These are phyloP conservation scores for Madurella mycetomatis DNA, from an alignment of 2,329 filamentous ascomycete genomes.

Conservation along the genomic window DNA sequence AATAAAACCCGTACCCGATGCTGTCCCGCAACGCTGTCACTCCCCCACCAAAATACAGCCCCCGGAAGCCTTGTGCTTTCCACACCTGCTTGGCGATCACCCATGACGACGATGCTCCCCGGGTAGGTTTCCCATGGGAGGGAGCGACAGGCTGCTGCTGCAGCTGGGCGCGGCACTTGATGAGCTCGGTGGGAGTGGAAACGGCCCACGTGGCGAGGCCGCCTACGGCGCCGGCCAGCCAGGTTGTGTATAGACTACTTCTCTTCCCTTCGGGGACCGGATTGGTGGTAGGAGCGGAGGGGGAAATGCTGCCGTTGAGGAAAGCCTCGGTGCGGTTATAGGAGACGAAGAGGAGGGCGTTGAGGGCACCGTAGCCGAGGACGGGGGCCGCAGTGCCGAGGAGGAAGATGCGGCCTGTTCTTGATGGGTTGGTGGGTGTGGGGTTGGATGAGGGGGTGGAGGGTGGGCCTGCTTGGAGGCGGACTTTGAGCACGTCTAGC, in stretches of 20 bases:
- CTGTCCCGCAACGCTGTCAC: conserved; percentile 81
- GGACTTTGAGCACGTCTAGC: conserved; percentile 65
- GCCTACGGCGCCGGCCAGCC: conserved; percentile 73
- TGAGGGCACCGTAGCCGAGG: conserved; percentile 84
- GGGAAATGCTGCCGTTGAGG: conserved; percentile 42
- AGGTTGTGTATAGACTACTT: conserved; percentile 61
- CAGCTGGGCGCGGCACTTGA: conserved; percentile 88
- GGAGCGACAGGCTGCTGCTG: conserved; percentile 16
- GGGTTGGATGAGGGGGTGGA: conserved; percentile 12
- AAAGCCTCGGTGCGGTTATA: conserved; percentile 78
- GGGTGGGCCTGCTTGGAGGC: conserved; percentile 61
- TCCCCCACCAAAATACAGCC: conserved; percentile 74
- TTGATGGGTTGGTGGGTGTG: not conserved
- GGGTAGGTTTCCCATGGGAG: conserved; percentile 24
- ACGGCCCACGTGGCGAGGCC: conserved; percentile 83
- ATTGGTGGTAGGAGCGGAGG: not conserved
- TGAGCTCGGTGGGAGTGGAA: conserved; percentile 81
- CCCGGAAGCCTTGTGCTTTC: conserved; percentile 54
- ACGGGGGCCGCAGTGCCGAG: conserved; percentile 78
- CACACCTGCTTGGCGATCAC: conserved; percentile 59
- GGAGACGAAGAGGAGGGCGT: conserved; percentile 81
- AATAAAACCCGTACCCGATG: conserved; percentile 96
- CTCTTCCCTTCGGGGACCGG: conserved; percentile 25
- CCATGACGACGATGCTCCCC: conserved; percentile 55
- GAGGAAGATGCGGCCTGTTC: conserved; percentile 25